phyloP scores from a whole-genome alignment of 495 filamentous ascomycete species.

The Oidiodendron maius region DNA sequence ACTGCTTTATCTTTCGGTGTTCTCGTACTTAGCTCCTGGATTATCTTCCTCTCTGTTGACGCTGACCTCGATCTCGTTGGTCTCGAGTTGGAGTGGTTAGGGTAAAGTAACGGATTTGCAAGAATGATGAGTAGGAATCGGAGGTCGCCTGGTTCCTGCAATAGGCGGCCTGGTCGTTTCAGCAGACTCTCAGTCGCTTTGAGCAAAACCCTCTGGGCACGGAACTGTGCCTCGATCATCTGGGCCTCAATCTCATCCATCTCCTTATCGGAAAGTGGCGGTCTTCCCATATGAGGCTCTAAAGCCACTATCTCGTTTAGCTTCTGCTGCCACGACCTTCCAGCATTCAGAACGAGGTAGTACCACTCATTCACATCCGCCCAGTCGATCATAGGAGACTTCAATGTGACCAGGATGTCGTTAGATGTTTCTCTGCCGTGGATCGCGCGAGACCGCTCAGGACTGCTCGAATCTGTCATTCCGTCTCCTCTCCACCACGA shows the following conservation, averaged over 20 bases:
- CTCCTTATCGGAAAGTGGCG: constrained; percentile 19
- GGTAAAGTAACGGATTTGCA: constrained; percentile 71
- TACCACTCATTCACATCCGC: constrained; percentile 69
- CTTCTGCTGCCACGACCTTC: constrained; percentile 49
- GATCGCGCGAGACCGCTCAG: constrained; percentile 27
- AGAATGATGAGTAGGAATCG: constrained; percentile 81
- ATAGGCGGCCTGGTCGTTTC: constrained; percentile 72
- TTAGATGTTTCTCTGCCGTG: constrained; percentile 5
- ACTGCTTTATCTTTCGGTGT: no score
- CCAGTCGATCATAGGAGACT: constrained; percentile 76
- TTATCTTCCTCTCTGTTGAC: constrained; percentile 4
- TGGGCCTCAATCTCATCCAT: constrained; percentile 51
- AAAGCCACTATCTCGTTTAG: constrained; percentile 36
- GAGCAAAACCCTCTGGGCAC: constrained; percentile 63
- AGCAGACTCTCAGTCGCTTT: constrained; percentile 80
- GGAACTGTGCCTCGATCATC: constrained; percentile 59
- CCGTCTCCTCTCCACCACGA: constrained; percentile 78
- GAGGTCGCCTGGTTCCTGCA: constrained; percentile 64
- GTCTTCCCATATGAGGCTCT: constrained; percentile 12
- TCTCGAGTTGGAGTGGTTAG: constrained; percentile 14
- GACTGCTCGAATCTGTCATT: constrained; percentile 31
- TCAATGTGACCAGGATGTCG: constrained; percentile 44
- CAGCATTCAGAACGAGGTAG: constrained; percentile 58
- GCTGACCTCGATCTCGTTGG: constrained; percentile 21
- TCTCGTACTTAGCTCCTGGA: background rate